Evolutionary conservation across 495 filamentous ascomycete genomes (phyloP).

Genomic region (Neurospora cerealis): DNA sequence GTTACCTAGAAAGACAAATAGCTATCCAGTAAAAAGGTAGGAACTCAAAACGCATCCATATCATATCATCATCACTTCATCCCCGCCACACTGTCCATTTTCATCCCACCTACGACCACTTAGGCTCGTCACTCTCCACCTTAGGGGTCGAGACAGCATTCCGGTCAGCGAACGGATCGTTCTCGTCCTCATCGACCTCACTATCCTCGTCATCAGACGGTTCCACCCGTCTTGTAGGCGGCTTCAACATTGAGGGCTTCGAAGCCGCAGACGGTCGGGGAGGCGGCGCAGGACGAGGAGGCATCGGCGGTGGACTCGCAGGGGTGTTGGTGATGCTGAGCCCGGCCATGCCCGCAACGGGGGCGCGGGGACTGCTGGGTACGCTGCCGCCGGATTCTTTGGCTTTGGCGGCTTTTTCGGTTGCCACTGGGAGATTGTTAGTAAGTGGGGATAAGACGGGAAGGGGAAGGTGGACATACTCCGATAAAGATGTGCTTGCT

Average conservation of each 20-base stretch:
- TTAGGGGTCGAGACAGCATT: slow-evolving; percentile 40
- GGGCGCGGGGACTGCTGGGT: slow-evolving; percentile 22
- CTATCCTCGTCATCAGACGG: slow-evolving; percentile 23
- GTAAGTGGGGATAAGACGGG: too few relatives aligned
- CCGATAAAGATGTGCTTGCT: slow-evolving; percentile 45
- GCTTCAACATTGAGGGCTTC: slow-evolving; percentile 22
- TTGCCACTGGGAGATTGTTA: slow-evolving; percentile 33
- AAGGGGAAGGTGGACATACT: too few relatives aligned
- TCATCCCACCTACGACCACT: slow-evolving; percentile 1
- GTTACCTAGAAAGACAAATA: not conserved
- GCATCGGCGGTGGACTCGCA: slow-evolving; percentile 19
- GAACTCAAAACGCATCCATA: not conserved
- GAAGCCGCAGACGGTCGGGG: slow-evolving; percentile 30
- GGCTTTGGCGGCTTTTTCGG: slow-evolving; percentile 36
- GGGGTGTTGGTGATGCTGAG: slow-evolving; percentile 22
- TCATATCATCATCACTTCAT: not conserved
- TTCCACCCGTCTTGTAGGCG: slow-evolving; percentile 21
- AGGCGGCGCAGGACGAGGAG: slow-evolving; percentile 30
- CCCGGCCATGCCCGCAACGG: slow-evolving; percentile 26
- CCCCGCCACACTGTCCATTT: not conserved
- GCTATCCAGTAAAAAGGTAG: not conserved
- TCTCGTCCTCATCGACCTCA: slow-evolving; percentile 46
- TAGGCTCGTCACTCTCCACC: slow-evolving; percentile 4
- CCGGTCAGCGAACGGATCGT: slow-evolving; percentile 70
- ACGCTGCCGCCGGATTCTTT: slow-evolving; percentile 28